Conservation (phyloP, 768 basidiomycete species). For the Mycena metata region DNA sequence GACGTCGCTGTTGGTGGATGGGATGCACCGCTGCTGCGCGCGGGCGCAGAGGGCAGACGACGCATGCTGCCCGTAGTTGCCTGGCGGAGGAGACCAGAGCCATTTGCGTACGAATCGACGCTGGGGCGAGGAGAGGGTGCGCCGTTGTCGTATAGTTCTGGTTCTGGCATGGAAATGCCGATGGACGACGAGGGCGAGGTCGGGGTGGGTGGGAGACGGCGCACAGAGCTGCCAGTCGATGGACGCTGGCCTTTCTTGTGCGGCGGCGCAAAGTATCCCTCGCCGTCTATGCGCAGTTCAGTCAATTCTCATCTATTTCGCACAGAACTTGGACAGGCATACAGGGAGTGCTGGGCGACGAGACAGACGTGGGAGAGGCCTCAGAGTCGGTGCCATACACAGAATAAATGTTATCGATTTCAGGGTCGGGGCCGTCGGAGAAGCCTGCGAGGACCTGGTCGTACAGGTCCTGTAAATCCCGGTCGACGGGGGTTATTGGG, state of each 20-base stretch:
- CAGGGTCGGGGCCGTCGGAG: constrained; percentile 28
- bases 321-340: constrained; percentile 11
- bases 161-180: constrained; percentile 32
- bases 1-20: constrained; percentile 14
- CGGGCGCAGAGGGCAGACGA: constrained; percentile 36
- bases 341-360: constrained; percentile 34
- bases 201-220: constrained; percentile 36
- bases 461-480: constrained; percentile 40
- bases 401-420: constrained; percentile 29
- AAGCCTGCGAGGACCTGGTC: constrained; percentile 41
- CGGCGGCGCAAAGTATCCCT: constrained; percentile 20
- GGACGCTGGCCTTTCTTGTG: constrained; percentile 20
- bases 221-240: constrained; percentile 17
- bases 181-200: constrained; percentile 32
- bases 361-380: constrained; percentile 17
- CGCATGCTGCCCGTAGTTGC: constrained; percentile 36
- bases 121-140: constrained; percentile 36
- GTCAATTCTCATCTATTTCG: constrained; percentile 6
- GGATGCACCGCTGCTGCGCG: constrained; percentile 10
- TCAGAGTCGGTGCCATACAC: constrained; percentile 20
- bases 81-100: constrained; percentile 34
- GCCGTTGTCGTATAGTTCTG: constrained; percentile 31
- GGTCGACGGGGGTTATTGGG: constrained; percentile 34
- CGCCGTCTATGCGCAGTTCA: constrained; percentile 15
- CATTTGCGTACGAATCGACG: constrained; percentile 29